A percentile compares a stretch with the other conserved stretches of the same genome.
Evolutionary conservation across 106 monocot species (phyloP).

Genomic region (Phalaenopsis equestris): DNA sequence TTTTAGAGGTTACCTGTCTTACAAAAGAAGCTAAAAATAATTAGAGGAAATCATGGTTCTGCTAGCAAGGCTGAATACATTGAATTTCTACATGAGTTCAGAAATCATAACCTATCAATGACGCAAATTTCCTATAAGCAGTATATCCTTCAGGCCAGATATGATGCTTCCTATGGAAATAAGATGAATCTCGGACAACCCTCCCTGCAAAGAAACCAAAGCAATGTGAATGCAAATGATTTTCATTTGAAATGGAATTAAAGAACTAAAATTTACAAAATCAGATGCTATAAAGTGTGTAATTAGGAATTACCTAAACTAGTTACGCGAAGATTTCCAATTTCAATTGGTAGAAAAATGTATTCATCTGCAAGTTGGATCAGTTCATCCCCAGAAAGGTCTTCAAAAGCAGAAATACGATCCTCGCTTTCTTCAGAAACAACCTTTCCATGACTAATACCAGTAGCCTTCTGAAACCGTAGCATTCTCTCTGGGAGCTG

Average conservation of each 20-base stretch:
- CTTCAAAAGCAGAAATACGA: constrained; percentile 21
- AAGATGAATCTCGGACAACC: constrained; percentile 62
- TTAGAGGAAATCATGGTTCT: background rate
- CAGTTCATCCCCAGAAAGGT: constrained; percentile 25
- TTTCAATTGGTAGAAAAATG: constrained; percentile 44
- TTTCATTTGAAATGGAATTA: background rate
- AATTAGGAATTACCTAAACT: constrained; percentile 41
- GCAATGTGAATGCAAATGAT: background rate
- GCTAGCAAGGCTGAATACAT: background rate
- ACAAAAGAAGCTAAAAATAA: background rate
- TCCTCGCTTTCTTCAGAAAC: constrained; percentile 23
- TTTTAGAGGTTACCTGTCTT: background rate
- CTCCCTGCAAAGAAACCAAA: constrained; percentile 41
- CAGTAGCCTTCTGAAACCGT: constrained; percentile 33
- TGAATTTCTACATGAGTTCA: background rate
- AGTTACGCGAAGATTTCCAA: constrained; percentile 72
- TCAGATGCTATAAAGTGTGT: background rate
- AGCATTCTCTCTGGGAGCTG: constrained; percentile 81
- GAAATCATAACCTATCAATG: constrained; percentile 57
- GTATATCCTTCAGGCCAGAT: constrained; percentile 97
- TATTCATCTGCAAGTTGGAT: constrained; percentile 15
- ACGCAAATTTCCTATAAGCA: constrained; percentile 73
- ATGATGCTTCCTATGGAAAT: constrained; percentile 71
- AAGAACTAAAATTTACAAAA: background rate
- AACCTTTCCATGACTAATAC: constrained; percentile 20